Evolutionary conservation across 2,329 filamentous ascomycete species (phyloP).

Genomic region (Mycocentrospora acerina): DNA sequence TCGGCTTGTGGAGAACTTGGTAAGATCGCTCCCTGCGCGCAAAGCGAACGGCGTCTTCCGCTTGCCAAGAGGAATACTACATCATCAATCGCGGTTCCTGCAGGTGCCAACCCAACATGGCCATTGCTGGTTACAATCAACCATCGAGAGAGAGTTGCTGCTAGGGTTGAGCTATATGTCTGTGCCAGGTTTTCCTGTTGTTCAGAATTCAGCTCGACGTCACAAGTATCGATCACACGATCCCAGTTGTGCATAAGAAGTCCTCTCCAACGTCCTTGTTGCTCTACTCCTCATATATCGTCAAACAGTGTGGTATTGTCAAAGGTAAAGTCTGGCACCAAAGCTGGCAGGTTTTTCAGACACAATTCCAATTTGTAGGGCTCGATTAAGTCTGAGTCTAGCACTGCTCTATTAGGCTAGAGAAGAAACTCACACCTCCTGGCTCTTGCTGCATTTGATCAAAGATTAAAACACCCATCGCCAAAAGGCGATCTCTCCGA

Average conservation of each 20-base stretch:
- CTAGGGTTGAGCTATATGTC: conserved; percentile 7
- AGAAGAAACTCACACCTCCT: neutral
- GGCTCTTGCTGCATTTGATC: neutral
- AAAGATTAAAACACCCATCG: neutral
- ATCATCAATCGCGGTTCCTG: conserved; percentile 6
- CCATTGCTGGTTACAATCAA: conserved; percentile 5
- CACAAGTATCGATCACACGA: neutral
- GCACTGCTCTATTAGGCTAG: neutral
- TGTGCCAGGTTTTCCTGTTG: neutral
- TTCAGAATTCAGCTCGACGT: neutral
- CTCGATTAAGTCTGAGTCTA: too few species aligned
- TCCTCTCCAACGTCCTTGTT: too few species aligned
- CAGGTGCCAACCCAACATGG: conserved; percentile 9
- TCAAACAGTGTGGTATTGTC: too few species aligned
- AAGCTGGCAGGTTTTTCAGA: too few species aligned
- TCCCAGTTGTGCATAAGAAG: too few species aligned
- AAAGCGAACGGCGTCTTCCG: conserved; percentile 14
- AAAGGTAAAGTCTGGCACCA: too few species aligned
- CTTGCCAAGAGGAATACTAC: conserved; percentile 10
- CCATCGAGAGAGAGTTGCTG: conserved; percentile 7
- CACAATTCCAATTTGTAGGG: too few species aligned
- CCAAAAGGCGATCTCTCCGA: neutral
- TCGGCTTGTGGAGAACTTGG: too few species aligned
- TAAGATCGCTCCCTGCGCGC: neutral
- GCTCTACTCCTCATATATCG: too few species aligned